Base-by-base conservation (phyloP, 2,329 filamentous ascomycete genomes). In the Xylaria polymorpha region DNA sequence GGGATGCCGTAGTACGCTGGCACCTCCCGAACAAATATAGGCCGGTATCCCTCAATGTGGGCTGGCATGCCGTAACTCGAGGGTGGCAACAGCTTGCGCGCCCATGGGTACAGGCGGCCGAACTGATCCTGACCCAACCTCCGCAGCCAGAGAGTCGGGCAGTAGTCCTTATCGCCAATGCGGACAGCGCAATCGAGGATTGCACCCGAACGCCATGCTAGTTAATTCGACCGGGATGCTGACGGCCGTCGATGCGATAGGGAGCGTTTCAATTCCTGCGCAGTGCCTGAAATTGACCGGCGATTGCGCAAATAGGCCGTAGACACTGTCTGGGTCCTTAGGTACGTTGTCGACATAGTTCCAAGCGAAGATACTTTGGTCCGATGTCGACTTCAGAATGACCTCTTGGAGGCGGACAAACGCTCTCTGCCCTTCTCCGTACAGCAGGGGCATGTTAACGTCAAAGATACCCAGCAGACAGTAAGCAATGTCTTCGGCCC, bases 361-460 rank as follows among this genome's bases (percentile, higher is more conserved):
- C 57, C 57, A 60, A 48, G 57, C 56, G 57, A 60, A 48, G 8
- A 60, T 60, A 5, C 39, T 46, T 15, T 60, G 43, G 10, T 60
- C 57, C 2, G 41, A 48, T 1, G 43, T 37, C 3, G 15, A 18
- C 32, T 29, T 22, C 6, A 63, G 39, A 6, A 63, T 63, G n/a
- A 39, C 60, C 29, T 56, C 60, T 53, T 64, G 51, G 9, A 64
- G 20, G n/a, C 61, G 15, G 4, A 44, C 18, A 39, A 64, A 64
- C 3, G 51, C 61, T 3, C 5, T n/a, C 2, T 48, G 18, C 3
- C 51, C 51, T 48, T 64, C 61, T 12, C 61, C 61, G 25, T 64
- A 57, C 4, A 64, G 4, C 12, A 56, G 39, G 10, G 50, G 61
- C 39, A 63, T 56, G 39, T 64, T 57, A 2, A 64, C 61, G 5